Conservation (phyloP, 192 early-diverging fungal genomes). For the Kappamyces sp. region DNA sequence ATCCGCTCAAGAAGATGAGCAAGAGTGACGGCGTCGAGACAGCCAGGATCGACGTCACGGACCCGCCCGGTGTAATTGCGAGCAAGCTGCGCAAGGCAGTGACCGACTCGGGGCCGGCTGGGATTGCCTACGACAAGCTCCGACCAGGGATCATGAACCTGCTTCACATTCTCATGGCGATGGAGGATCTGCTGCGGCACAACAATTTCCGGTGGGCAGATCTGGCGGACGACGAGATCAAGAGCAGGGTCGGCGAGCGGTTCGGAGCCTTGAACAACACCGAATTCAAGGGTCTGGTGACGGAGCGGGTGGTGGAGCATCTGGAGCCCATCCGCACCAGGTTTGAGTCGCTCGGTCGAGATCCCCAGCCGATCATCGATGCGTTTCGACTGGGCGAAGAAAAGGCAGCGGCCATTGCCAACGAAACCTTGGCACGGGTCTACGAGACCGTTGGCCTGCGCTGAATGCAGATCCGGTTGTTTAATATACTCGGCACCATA, state of each 20-base stretch:
- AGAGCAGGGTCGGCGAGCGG: constrained; percentile 45
- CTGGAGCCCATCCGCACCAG: constrained; percentile 66
- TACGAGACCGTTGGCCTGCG: constrained; percentile 52
- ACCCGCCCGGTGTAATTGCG: constrained; percentile 59
- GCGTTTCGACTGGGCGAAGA: constrained; percentile 62
- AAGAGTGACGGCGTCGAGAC: constrained; percentile 70
- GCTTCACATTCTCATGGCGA: constrained; percentile 66
- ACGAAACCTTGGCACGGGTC: constrained; percentile 51
- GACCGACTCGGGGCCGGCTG: constrained; percentile 54
- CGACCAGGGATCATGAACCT: constrained; percentile 84
- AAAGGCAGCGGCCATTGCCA: constrained; percentile 56
- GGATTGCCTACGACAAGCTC: constrained; percentile 66
- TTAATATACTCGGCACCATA: too few relatives aligned
- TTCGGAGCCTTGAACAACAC: constrained; percentile 47
- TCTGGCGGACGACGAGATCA: constrained; percentile 23
- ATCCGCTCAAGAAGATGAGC: constrained; percentile 80
- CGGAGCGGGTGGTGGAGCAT: constrained; percentile 53
- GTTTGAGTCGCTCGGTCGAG: constrained; percentile 48
- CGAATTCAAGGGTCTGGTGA: constrained; percentile 68
- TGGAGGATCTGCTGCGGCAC: constrained; percentile 1
- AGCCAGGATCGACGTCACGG: constrained; percentile 71
- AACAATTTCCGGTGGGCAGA: constrained; percentile 9
- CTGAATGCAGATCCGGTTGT: not conserved
- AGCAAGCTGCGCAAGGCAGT: constrained; percentile 65
- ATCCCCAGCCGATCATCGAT: constrained; percentile 55